These are phyloP conservation scores for Solanum clarkiae DNA, from an alignment of 257 asterid species.

Conservation along the genomic window DNA sequence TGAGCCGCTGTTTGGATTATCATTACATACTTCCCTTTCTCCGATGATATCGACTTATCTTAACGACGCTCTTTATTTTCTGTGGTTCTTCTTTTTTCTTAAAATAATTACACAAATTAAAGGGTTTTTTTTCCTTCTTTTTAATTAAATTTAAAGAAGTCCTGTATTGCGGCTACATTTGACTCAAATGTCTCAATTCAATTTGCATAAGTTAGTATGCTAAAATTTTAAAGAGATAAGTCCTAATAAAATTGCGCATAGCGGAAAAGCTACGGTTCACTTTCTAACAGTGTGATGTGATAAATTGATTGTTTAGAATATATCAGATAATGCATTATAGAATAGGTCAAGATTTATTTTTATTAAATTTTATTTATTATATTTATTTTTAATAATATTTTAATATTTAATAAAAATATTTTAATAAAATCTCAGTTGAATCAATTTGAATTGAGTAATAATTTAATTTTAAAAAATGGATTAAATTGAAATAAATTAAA, in stretches of 20 bases:
- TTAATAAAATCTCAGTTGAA: too few species aligned
- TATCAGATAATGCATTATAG: too few species aligned
- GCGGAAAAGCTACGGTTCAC: background rate
- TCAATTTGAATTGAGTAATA: too few species aligned
- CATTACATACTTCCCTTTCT: background rate
- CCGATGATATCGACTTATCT: background rate
- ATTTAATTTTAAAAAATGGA: too few species aligned
- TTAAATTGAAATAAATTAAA: too few species aligned
- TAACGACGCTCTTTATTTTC: background rate
- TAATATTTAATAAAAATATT: too few species aligned
- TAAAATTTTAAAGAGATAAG: background rate
- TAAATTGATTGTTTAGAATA: too few species aligned
- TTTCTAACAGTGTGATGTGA: too few species aligned
- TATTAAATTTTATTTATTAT: too few species aligned
- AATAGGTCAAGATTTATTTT: too few species aligned
- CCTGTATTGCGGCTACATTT: background rate
- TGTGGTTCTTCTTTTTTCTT: background rate
- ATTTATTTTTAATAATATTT: too few species aligned
- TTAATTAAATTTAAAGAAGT: background rate
- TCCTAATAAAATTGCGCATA: background rate
- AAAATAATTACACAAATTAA: background rate
- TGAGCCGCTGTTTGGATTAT: conserved; percentile 1
- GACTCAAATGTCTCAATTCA: background rate
- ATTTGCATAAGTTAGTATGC: background rate
- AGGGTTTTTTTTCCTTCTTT: background rate